Conservation (phyloP, 192 early-diverging fungal species). For the Rhizophagus sp. region DNA sequence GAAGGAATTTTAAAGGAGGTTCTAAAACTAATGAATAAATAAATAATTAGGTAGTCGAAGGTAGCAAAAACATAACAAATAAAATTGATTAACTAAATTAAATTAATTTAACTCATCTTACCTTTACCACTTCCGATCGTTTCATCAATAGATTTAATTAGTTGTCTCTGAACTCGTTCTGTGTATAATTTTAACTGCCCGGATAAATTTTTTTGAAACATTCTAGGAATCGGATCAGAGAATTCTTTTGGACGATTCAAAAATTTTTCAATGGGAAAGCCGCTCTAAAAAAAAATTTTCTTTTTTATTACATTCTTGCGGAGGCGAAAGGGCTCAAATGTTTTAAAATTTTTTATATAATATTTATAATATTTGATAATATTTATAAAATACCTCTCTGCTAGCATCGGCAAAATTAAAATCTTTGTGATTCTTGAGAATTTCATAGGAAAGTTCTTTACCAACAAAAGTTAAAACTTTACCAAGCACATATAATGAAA, state of each 20-base stretch:
- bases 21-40: not conserved
- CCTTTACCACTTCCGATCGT: not conserved
- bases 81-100: not conserved
- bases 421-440: not conserved
- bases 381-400: too few relatives aligned
- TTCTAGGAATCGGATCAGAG: too few relatives aligned
- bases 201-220: not conserved
- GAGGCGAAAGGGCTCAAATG: too few relatives aligned
- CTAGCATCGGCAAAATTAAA: not conserved
- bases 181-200: not conserved
- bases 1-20: not conserved
- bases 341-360: too few relatives aligned
- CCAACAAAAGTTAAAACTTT: not conserved
- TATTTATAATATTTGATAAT: too few relatives aligned
- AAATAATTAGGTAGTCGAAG: too few relatives aligned
- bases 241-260: too few relatives aligned
- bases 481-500: not conserved
- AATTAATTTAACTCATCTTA: not conserved
- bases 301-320: too few relatives aligned
- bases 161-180: not conserved
- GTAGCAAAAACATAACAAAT: not conserved
- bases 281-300: too few relatives aligned
- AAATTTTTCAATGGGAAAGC: too few relatives aligned
- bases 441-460: not conserved
- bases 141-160: not conserved